Evolutionary conservation across 306 rosid species (phyloP).

Genomic region (Dalbergia cultrata): DNA sequence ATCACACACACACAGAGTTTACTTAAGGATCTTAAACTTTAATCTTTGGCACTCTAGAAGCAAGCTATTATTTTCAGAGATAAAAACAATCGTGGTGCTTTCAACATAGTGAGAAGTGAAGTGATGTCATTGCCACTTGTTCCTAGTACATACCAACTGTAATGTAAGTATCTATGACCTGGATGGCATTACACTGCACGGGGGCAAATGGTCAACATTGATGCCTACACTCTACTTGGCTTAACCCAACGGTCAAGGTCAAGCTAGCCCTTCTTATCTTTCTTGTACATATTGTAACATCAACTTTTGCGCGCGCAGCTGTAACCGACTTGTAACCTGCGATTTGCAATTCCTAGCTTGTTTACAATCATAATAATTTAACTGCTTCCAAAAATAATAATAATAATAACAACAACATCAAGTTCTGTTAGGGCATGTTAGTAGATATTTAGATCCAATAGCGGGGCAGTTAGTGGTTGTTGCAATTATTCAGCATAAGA

Average conservation of each 20-base stretch:
- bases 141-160: slow-evolving; percentile 20
- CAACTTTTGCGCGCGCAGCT: not conserved
- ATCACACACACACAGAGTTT: not conserved
- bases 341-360: too few species aligned
- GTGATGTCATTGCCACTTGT: not conserved
- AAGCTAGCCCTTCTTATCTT: not conserved
- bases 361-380: not conserved
- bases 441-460: not conserved
- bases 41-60: not conserved
- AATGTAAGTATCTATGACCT: slow-evolving; percentile 30
- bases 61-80: not conserved
- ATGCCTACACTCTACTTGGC: slow-evolving; percentile 6
- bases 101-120: slow-evolving; percentile 11
- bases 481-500: slow-evolving; percentile 21
- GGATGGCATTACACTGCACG: slow-evolving; percentile 25
- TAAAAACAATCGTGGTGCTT: not conserved
- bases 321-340: too few species aligned
- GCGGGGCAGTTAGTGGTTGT: slow-evolving; percentile 2
- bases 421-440: too few species aligned
- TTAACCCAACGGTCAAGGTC: not conserved
- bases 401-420: not conserved
- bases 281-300: not conserved
- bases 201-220: slow-evolving; percentile 36
- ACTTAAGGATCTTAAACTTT: slow-evolving; percentile 35
- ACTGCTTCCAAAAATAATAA: not conserved